These are phyloP conservation scores for Ascochyta pisi DNA, from an alignment of 2,329 filamentous ascomycete species.

Conservation along the genomic window DNA sequence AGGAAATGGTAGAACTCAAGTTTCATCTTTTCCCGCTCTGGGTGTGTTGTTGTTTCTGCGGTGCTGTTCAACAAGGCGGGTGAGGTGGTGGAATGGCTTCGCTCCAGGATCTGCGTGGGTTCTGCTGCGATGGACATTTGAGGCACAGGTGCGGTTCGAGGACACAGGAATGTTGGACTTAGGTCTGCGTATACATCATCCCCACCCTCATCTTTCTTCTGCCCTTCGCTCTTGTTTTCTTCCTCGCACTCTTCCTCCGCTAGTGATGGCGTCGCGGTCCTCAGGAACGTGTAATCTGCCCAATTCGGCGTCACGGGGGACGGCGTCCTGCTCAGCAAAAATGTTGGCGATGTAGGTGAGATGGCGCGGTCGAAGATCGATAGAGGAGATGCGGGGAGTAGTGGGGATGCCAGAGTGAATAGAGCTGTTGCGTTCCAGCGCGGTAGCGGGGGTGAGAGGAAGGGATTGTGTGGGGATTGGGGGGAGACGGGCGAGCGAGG, in stretches of 20 bases:
- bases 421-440: not conserved
- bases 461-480: constrained; percentile 20
- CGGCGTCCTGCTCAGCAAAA: not conserved
- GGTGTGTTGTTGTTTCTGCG: not conserved
- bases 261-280: not conserved
- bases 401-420: constrained; percentile 15
- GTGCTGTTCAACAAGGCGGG: too few species aligned
- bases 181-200: not conserved
- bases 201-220: not conserved
- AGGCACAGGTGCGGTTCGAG: constrained; percentile 1
- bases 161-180: constrained; percentile 3
- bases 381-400: constrained; percentile 26
- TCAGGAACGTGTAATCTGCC: not conserved
- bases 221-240: too few species aligned
- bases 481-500: constrained; percentile 4
- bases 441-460: constrained; percentile 19
- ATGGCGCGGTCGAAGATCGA: constrained; percentile 27
- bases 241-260: not conserved
- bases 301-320: not conserved
- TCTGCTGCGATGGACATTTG: too few species aligned
- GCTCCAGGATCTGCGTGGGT: not conserved
- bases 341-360: constrained; percentile 14
- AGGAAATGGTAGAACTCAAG: constrained; percentile 15
- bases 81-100: too few species aligned
- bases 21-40: constrained; percentile 4